Percentiles rank a stretch among this genome's conserved stretches.
These are phyloP conservation scores for Pleodorina starrii DNA, from an alignment of 139 green algal genomes.

Conservation along the genomic window DNA sequence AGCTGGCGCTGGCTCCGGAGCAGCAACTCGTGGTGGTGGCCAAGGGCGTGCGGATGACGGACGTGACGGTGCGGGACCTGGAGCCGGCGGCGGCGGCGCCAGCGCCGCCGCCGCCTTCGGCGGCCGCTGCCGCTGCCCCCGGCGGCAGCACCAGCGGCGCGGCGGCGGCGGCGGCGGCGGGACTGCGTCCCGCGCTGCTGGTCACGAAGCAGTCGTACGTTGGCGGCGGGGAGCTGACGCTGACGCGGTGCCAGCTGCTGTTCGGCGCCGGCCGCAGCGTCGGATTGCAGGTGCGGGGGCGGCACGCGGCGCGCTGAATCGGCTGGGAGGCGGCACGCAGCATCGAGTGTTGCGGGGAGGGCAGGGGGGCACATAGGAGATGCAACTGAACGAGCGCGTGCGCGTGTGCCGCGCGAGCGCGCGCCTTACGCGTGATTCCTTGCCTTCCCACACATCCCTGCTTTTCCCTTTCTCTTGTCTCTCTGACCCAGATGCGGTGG, in stretches of 20 bases:
- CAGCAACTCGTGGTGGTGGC: conserved; percentile 32
- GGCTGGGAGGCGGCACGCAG: no score
- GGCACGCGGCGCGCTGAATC: not conserved
- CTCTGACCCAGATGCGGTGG: no score
- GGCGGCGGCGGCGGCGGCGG: not conserved
- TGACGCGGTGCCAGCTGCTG: conserved; percentile 2
- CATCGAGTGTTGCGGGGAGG: no score
- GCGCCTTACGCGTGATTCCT: no score
- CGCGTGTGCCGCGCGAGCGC: no score
- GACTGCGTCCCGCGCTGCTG: not conserved
- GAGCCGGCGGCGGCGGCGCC: not conserved
- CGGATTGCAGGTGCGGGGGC: conserved; percentile 6
- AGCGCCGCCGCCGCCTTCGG: not conserved
- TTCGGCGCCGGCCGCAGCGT: not conserved
- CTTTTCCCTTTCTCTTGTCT: no score
- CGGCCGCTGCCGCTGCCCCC: not conserved
- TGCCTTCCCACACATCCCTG: no score
- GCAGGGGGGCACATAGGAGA: no score
- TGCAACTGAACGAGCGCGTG: no score
- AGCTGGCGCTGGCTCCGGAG: conserved; percentile 19
- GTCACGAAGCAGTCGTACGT: conserved; percentile 45
- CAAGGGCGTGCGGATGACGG: not conserved
- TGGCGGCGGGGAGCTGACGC: conserved; percentile 4
- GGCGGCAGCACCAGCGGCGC: not conserved
- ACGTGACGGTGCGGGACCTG: not conserved